These are phyloP conservation scores for Coemansia sp. DNA, from an alignment of 192 early-diverging fungal species.

Conservation along the genomic window DNA sequence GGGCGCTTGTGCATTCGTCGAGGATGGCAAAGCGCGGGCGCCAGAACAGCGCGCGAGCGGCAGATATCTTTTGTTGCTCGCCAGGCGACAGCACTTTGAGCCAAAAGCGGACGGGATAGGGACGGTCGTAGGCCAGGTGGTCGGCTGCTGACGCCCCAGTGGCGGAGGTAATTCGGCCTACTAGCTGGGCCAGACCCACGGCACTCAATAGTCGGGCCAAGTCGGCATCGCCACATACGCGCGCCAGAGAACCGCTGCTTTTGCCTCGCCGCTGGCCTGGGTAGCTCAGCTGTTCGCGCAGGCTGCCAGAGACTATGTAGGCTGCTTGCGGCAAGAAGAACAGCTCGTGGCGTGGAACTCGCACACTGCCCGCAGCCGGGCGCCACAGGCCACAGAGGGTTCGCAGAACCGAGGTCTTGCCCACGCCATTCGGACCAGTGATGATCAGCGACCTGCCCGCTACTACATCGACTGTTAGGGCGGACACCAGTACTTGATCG, in stretches of 20 bases:
- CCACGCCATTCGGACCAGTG: constrained; percentile 75
- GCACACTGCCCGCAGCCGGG: constrained; percentile 54
- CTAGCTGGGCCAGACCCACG: constrained; percentile 32
- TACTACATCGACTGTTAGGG: constrained; percentile 52
- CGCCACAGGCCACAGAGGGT: constrained; percentile 76
- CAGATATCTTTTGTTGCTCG: constrained; percentile 70
- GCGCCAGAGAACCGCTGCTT: not conserved
- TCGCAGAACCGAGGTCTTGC: constrained; percentile 81
- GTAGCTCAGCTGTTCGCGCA: constrained; percentile 66
- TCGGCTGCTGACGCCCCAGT: not conserved
- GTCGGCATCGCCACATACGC: constrained; percentile 32
- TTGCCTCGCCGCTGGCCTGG: constrained; percentile 43
- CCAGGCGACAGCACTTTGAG: constrained; percentile 70
- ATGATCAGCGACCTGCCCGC: constrained; percentile 63
- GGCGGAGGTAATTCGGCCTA: constrained; percentile 9
- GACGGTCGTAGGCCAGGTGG: constrained; percentile 27
- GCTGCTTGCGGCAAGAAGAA: constrained; percentile 70
- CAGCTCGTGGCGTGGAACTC: constrained; percentile 30
- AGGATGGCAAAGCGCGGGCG: constrained; percentile 73
- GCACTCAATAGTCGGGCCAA: constrained; percentile 7
- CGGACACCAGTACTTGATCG: constrained; percentile 24
- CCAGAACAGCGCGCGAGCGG: constrained; percentile 68
- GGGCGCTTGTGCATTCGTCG: constrained; percentile 69
- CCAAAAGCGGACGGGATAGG: constrained; percentile 53
- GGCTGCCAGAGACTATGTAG: constrained; percentile 62